A percentile compares a stretch with the other conserved stretches of the same genome.
Conservation (phyloP, 192 early-diverging fungal genomes). For the Lobosporangium transversale region DNA sequence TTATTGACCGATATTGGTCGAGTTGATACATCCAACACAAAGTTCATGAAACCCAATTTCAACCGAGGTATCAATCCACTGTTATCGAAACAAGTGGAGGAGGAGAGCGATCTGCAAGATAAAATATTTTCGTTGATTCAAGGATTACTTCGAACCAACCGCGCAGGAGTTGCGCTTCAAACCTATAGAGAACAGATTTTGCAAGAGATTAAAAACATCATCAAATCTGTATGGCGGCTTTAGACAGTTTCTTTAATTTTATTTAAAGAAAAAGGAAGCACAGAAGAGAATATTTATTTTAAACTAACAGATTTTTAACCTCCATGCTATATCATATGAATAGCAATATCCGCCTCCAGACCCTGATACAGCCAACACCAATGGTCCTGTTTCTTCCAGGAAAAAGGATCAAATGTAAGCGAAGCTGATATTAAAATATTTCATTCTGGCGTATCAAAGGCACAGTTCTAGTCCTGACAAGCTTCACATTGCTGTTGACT, state of each 20-base stretch:
- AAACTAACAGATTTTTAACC: background rate
- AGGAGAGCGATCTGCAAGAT: conserved; percentile 55
- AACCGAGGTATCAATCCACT: conserved; percentile 42
- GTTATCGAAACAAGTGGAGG: conserved; percentile 36
- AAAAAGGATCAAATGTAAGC: conserved; percentile 51
- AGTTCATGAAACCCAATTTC: conserved; percentile 45
- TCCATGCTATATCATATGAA: background rate
- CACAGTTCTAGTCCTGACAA: conserved; percentile 1
- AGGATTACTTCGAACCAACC: conserved; percentile 81
- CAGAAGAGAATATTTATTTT: background rate
- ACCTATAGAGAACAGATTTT: conserved; percentile 80
- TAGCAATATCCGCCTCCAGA: conserved; percentile 58
- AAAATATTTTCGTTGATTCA: conserved; percentile 78
- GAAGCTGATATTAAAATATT: background rate
- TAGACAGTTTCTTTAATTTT: background rate
- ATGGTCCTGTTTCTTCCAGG: conserved; percentile 18
- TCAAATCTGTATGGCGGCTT: conserved; percentile 74
- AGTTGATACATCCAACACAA: conserved; percentile 48
- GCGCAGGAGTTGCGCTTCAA: conserved; percentile 73
- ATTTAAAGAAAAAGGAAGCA: too few relatives aligned
- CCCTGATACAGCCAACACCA: conserved; percentile 1
- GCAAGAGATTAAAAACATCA: conserved; percentile 78
- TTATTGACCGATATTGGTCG: conserved; percentile 33
- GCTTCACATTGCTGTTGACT: too few relatives aligned
- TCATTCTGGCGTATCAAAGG: too few relatives aligned